Evolutionary conservation across 2,329 filamentous ascomycete genomes (phyloP).

Genomic region (Taxawa tesnikishii): DNA sequence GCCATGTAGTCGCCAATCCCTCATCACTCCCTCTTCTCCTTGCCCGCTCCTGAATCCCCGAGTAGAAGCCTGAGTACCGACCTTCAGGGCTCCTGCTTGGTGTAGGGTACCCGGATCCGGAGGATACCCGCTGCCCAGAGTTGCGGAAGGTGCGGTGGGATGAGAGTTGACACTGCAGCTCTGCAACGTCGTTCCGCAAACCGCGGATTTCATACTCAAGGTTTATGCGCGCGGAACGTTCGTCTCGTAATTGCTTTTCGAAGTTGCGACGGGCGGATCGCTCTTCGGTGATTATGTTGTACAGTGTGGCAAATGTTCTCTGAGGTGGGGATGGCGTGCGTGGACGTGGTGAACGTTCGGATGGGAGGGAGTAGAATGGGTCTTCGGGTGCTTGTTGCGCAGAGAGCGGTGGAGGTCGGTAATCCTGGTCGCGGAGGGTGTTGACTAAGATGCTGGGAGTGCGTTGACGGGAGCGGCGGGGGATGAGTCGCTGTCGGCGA

Average conservation of each 20-base stretch:
- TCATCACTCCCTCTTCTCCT: constrained; percentile 3
- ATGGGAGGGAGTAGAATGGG: constrained; percentile 4
- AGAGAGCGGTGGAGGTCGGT: constrained; percentile 6
- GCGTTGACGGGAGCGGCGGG: constrained; percentile 9
- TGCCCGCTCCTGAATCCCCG: constrained; percentile 1
- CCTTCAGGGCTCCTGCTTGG: no score
- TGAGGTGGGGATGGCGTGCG: constrained; percentile 4
- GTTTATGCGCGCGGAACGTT: no score
- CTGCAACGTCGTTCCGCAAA: constrained; percentile 16
- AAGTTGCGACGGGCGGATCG: constrained; percentile 21
- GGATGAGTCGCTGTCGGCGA: constrained; percentile 10
- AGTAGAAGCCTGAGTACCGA: constrained; percentile 8
- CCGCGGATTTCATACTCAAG: constrained; percentile 13
- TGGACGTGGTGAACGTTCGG: constrained; percentile 2
- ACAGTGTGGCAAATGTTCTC: constrained; percentile 20
- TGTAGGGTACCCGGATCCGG: constrained; percentile 6
- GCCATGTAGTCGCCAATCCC: constrained; percentile 9
- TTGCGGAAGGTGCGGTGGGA: no score
- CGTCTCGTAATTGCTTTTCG: constrained; percentile 17
- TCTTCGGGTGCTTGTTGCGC: constrained; percentile 9
- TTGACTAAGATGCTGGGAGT: constrained; percentile 22
- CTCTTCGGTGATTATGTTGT: constrained; percentile 24
- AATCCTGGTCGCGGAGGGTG: constrained; percentile 15
- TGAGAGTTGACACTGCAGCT: constrained; percentile 20
- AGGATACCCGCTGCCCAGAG: no score